Conservation (phyloP, 2,329 filamentous ascomycete genomes). For the Trichoderma atroviride region DNA sequence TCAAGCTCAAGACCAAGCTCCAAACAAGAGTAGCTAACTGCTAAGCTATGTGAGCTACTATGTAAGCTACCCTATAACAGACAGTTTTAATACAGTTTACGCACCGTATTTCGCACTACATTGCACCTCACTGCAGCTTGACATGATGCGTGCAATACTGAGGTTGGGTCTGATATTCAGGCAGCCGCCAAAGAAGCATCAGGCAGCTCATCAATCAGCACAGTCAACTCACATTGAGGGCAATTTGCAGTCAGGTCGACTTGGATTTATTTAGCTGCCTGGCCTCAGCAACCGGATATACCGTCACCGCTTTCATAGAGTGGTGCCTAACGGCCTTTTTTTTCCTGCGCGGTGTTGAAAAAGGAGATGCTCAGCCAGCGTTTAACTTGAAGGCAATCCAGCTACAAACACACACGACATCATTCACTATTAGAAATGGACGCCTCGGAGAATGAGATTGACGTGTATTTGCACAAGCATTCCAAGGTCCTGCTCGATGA, state of each 20-base stretch:
- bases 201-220: neutral
- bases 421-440: constrained; percentile 51
- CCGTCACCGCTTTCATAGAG: constrained; percentile 5
- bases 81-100: neutral
- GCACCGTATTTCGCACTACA: neutral
- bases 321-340: constrained; percentile 21
- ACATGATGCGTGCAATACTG: neutral
- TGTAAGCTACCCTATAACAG: neutral
- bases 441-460: constrained; percentile 60
- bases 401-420: neutral
- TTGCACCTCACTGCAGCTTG: neutral
- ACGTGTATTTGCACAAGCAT: constrained; percentile 63
- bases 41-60: no score
- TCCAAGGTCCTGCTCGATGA: constrained; percentile 62
- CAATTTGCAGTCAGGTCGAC: neutral
- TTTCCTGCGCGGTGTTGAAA: neutral
- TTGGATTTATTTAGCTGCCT: constrained; percentile 15
- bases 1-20: neutral
- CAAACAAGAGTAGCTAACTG: no score
- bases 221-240: neutral
- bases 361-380: neutral
- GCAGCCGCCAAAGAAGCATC: constrained; percentile 5
- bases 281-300: neutral
- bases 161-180: neutral
- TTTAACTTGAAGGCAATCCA: neutral